Evolutionary conservation across 139 green algal species (phyloP), one percentile per base, ranked within the genome.

Genomic region (Chlamydomonas sp.): DNA sequence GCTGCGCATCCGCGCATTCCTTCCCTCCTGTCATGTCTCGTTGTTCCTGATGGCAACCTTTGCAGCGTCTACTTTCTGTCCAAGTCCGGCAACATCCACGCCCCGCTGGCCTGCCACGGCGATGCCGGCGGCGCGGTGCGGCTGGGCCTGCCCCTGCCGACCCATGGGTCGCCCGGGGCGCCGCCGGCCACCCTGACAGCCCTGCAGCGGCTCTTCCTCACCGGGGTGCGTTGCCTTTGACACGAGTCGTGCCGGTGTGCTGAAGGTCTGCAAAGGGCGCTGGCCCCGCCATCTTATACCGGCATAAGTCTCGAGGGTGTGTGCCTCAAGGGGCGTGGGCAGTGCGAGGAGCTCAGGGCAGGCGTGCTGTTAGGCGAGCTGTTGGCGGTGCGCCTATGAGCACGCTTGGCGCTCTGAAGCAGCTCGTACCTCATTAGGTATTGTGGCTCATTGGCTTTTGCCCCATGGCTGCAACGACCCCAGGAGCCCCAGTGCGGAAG

Each of bases 401-500:
- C 31, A 49, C 31, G 31, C 31, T 49, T 49, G 31, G 31, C 31
- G 31, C 31, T 49, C 31, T 49, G 31, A 49, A 49, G 31, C 31
- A 49, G 31, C 31, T 49, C 31, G 31, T 49, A 49, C 31, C 31
- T 49, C 31, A 49, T 49, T 49, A 49, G 31, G 31, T 49, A 49
- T 49, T 49, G 31, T 49, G 31, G 31, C 31, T 49, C 31, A 49
- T 49, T 49, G 31, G 31, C 31, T 49, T 49, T 49, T 49, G 31
- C 31, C 31, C 31, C 31, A 49, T 49, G 31, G 31, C 31, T 49
- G 31, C 31, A 49, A 49, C 31, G 31, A 4, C 1, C 10, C 17
- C 69, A 86, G 81, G 81, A 86, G 69, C 17, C 69, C 7, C 81
- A 86, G 20, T 69, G 68, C n/a, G 81, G 81, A 7, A 86, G 81